Conservation (phyloP, 345 rosid genomes). For the Arabis alpina region DNA sequence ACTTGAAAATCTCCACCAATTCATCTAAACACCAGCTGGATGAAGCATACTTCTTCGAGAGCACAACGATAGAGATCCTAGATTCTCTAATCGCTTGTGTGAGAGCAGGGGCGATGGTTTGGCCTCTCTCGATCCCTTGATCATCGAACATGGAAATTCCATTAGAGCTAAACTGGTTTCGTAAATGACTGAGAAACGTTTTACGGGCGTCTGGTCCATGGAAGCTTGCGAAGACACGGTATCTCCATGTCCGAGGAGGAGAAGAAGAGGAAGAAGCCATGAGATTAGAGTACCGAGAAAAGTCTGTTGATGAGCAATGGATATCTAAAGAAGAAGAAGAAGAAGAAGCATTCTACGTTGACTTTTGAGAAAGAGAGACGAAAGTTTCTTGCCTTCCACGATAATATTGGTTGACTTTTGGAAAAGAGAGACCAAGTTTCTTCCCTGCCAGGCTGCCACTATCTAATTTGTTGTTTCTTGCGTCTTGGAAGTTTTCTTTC, state of each 20-base stretch:
- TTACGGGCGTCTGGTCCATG: neutral
- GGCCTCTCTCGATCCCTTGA: constrained; percentile 21
- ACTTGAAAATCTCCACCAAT: too few species aligned
- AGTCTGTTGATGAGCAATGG: too few species aligned
- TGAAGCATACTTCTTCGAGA: constrained; percentile 33
- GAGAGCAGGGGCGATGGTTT: neutral
- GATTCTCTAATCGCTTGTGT: constrained; percentile 16
- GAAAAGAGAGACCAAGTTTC: too few species aligned
- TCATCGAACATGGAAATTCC: neutral
- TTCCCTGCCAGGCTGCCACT: too few species aligned
- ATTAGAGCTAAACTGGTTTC: neutral
- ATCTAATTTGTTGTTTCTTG: too few species aligned
- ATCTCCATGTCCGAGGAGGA: neutral
- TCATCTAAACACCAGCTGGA: constrained; percentile 37
- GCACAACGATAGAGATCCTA: neutral
- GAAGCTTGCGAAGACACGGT: neutral
- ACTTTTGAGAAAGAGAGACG: too few species aligned
- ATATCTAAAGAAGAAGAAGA: too few species aligned
- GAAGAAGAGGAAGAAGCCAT: constrained; percentile 7
- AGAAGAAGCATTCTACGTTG: too few species aligned
- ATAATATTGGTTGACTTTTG: too few species aligned
- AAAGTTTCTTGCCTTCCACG: too few species aligned
- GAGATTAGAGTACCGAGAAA: too few species aligned
- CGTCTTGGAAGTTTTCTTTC: too few species aligned
- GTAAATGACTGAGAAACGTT: constrained; percentile 2